These are phyloP conservation scores for Apophysomyces ossiformis DNA, from an alignment of 371 early-diverging fungal genomes.

Conservation along the genomic window DNA sequence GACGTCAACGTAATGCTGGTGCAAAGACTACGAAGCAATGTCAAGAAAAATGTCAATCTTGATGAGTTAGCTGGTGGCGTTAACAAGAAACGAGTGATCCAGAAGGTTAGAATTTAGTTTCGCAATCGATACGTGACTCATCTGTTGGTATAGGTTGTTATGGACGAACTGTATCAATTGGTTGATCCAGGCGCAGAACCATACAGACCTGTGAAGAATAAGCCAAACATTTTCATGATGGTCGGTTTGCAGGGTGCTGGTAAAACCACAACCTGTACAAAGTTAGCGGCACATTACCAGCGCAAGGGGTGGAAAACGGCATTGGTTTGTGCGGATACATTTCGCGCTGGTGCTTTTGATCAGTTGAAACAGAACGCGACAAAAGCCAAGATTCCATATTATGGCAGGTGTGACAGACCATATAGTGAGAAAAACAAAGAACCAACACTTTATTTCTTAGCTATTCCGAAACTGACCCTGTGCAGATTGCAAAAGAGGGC, in stretches of 20 bases:
- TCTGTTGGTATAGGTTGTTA: slow-evolving; percentile 72
- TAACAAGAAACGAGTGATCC: slow-evolving; percentile 88
- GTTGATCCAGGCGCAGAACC: slow-evolving; percentile 95
- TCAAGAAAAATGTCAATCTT: slow-evolving; percentile 83
- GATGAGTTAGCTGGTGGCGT: slow-evolving; percentile 79
- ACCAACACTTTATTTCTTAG: slow-evolving; percentile 33
- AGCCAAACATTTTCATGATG: slow-evolving; percentile 95
- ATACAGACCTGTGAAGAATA: slow-evolving; percentile 87
- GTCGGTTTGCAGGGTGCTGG: slow-evolving; percentile 99
- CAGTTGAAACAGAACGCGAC: slow-evolving; percentile 99
- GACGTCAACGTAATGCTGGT: slow-evolving; percentile 97
- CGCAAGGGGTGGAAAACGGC: slow-evolving; percentile 98
- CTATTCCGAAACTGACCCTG: slow-evolving; percentile 96
- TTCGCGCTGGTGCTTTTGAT: slow-evolving; percentile 99
- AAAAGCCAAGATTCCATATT: slow-evolving; percentile 98
- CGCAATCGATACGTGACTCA: not conserved
- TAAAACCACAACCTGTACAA: slow-evolving; percentile 99
- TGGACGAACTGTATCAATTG: slow-evolving; percentile 92
- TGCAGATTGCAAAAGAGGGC: slow-evolving; percentile 94
- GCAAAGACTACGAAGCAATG: slow-evolving; percentile 82
- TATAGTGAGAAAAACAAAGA: not conserved
- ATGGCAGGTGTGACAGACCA: slow-evolving; percentile 67
- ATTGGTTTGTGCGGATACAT: slow-evolving; percentile 99
- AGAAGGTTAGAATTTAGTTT: slow-evolving; percentile 66
- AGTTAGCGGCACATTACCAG: slow-evolving; percentile 96